Evolutionary conservation across 768 basidiomycete species (phyloP), one percentile per base, ranked within the genome.

Genomic region (Collybiopsis luxurians): DNA sequence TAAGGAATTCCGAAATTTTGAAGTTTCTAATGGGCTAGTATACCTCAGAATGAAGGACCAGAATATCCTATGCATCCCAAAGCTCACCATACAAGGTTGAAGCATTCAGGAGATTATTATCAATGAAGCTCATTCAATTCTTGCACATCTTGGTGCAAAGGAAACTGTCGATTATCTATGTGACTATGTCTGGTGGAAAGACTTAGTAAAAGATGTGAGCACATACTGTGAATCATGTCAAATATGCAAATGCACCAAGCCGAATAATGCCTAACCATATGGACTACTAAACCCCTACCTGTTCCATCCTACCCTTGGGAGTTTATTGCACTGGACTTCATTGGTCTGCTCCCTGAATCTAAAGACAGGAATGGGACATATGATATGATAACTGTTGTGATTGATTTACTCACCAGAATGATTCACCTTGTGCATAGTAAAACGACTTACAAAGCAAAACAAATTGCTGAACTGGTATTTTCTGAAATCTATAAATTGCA

Each of bases 391-490:
- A 50, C 38, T 15, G 63, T 66, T 9, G 54, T 68, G 2, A 63
- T 67, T 39, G 63, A 64, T 48, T 58, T 52, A 24, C 61, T 68
- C 2, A 66, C 66, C 1, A 39, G 44, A 1, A 66, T 68, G 64
- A 57, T 70, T 0, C 68, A 46, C 61, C 2, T 73, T 0, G 46
- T 72, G 1, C 64, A 68, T 0, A 62, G 61, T n/a, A 9, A 45
- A 6, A 60, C 55, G 26, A 68, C 57, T 3, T 72, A 70, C 46
- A 59, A 38, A 0, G 69, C 74, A 0, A 31, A 30, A 1, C 65
- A 75, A 0, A 55, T 77, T 0, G 72, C 73, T 0, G 66, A 74
- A 42, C 10, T 73, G 0, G 53, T 74, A 3, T 73, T 72, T 42
- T 53, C 50, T 0, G 40, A 64, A 3, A 59, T 75, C 0, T 74